phyloP scores from a whole-genome alignment of 2,329 filamentous ascomycete species.

The Penicillium crustosum region DNA sequence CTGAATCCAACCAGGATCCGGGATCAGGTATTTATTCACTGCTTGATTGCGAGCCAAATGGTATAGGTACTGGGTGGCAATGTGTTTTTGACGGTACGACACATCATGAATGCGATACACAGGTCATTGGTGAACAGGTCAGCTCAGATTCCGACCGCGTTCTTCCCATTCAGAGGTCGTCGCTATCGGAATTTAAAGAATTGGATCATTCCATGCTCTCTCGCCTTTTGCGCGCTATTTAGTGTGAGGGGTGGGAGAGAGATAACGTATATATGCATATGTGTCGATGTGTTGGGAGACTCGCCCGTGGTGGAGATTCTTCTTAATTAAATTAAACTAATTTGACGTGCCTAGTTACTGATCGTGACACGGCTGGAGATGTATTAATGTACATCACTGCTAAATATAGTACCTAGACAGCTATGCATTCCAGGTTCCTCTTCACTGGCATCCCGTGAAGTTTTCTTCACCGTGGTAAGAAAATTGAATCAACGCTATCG shows the following conservation, averaged over 20 bases:
- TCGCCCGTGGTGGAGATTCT: neutral
- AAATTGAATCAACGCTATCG: conserved; percentile 25
- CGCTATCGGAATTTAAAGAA: neutral
- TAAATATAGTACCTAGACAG: neutral
- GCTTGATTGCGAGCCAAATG: neutral
- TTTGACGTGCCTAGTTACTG: neutral
- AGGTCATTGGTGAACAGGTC: neutral
- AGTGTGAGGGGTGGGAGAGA: neutral
- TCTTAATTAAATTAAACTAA: neutral
- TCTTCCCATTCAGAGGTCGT: conserved; percentile 4
- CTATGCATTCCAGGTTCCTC: neutral
- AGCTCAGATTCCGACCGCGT: neutral
- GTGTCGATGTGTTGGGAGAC: neutral
- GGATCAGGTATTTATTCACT: neutral
- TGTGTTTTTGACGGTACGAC: neutral
- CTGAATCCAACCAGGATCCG: neutral
- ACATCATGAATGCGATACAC: too few species aligned
- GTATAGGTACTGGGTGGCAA: neutral
- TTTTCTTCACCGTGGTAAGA: conserved; percentile 13
- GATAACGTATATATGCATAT: neutral
- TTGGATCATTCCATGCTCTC: neutral
- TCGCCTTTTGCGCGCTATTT: neutral
- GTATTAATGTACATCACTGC: neutral
- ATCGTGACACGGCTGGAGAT: neutral
- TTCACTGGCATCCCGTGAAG: neutral